Conservation (phyloP, 1,284 basidiomycete species). For the Ustilago xerochloae region DNA sequence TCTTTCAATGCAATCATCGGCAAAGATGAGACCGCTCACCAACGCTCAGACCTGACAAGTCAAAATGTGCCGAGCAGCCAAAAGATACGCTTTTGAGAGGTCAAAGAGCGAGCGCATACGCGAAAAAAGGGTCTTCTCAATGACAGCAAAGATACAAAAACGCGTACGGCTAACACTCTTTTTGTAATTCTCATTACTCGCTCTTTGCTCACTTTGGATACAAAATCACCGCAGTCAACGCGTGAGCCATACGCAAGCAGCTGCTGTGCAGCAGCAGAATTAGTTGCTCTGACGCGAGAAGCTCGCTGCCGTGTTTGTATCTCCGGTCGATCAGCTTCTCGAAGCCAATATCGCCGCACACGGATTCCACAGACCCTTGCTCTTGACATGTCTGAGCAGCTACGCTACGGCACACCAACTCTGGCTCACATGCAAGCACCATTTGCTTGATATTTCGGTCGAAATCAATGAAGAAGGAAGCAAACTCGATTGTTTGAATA, state of each 20-base stretch:
- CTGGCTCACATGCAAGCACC: no score
- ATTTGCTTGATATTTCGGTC: no score
- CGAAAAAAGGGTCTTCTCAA: slow-evolving; percentile 10
- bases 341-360: no score
- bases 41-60: neutral
- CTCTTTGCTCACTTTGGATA: no score
- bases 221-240: slow-evolving; percentile 10
- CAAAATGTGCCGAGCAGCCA: slow-evolving; percentile 10
- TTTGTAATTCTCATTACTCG: neutral
- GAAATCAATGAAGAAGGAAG: no score
- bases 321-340: no score
- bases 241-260: neutral
- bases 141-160: neutral
- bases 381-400: no score
- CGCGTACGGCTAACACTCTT: neutral
- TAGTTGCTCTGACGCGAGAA: neutral
- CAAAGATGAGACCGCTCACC: neutral
- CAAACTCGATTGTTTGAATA: no score
- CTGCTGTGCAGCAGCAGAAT: slow-evolving; percentile 2
- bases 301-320: no score
- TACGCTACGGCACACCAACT: no score
- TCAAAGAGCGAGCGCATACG: neutral
- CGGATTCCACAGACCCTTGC: no score
- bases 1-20: neutral
- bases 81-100: no score